Conservation (phyloP, 2,329 filamentous ascomycete species). For the Fusarium tupiense region DNA sequence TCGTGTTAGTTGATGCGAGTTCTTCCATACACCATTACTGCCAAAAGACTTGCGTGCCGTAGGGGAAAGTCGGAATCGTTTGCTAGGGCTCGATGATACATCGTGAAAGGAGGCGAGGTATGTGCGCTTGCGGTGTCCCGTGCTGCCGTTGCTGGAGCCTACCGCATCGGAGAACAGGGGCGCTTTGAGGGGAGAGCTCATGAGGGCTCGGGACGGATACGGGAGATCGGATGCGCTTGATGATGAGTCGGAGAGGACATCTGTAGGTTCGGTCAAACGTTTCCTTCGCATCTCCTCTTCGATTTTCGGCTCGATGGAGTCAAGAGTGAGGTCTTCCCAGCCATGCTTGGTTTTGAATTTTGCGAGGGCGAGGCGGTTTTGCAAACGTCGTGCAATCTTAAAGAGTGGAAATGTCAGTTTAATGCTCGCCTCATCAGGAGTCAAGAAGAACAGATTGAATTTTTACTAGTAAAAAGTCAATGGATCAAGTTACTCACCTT, state of each 20-base stretch:
- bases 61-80: constrained; percentile 74
- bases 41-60: constrained; percentile 67
- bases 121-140: constrained; percentile 71
- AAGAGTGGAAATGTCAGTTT: constrained; percentile 38
- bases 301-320: constrained; percentile 84
- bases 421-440: background rate
- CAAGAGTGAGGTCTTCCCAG: constrained; percentile 89
- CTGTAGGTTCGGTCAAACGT: constrained; percentile 70
- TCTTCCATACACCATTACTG: constrained; percentile 76
- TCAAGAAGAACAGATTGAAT: background rate
- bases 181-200: constrained; percentile 86
- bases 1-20: constrained; percentile 78
- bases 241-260: constrained; percentile 86
- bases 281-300: constrained; percentile 82
- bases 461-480: background rate
- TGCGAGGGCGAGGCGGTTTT: constrained; percentile 93
- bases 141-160: constrained; percentile 74
- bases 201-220: constrained; percentile 73
- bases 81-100: constrained; percentile 66
- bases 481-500: constrained; percentile 63
- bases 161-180: constrained; percentile 87
- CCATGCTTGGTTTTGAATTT: constrained; percentile 98
- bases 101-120: constrained; percentile 69
- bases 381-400: constrained; percentile 91
- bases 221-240: constrained; percentile 83